Percentiles rank a stretch among this genome's conserved stretches.
phyloP scores from a whole-genome alignment of 2,329 filamentous ascomycete genomes.

The Paracoccidioides lutzii region DNA sequence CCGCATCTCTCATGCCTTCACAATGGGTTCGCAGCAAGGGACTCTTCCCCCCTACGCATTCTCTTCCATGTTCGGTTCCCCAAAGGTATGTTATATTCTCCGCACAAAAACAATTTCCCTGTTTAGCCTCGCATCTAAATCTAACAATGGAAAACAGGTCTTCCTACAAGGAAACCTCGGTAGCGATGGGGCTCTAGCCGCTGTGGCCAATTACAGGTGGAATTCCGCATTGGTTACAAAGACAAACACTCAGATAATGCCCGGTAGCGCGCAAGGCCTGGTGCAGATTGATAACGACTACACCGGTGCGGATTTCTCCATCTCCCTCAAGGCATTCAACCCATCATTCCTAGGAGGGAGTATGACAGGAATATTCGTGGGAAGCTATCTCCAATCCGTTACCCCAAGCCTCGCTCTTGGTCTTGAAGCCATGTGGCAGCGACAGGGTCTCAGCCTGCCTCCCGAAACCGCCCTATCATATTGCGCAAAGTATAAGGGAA shows the following conservation, averaged over 20 bases:
- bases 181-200: slow-evolving; percentile 76
- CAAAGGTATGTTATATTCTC: slow-evolving; percentile 53
- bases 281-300: slow-evolving; percentile 93
- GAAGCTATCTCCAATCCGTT: slow-evolving; percentile 86
- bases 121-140: slow-evolving; percentile 2
- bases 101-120: neutral
- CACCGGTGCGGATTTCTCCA: slow-evolving; percentile 82
- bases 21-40: slow-evolving; percentile 68
- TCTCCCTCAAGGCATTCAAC: slow-evolving; percentile 86
- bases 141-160: slow-evolving; percentile 43
- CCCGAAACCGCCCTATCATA: slow-evolving; percentile 90
- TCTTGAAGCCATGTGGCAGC: slow-evolving; percentile 88
- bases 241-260: slow-evolving; percentile 71
- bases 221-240: slow-evolving; percentile 68
- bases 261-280: slow-evolving; percentile 68
- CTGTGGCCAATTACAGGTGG: slow-evolving; percentile 91
- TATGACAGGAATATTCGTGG: slow-evolving; percentile 87
- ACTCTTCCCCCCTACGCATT: slow-evolving; percentile 84
- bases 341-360: slow-evolving; percentile 88
- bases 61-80: slow-evolving; percentile 83
- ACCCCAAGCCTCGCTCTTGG: slow-evolving; percentile 79
- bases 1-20: slow-evolving; percentile 93
- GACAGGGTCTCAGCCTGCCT: slow-evolving; percentile 65
- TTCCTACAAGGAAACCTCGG: slow-evolving; percentile 94
- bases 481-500: slow-evolving; percentile 77